Evolutionary conservation across 1,284 basidiomycete species (phyloP).

Genomic region (Testicularia cyperi): DNA sequence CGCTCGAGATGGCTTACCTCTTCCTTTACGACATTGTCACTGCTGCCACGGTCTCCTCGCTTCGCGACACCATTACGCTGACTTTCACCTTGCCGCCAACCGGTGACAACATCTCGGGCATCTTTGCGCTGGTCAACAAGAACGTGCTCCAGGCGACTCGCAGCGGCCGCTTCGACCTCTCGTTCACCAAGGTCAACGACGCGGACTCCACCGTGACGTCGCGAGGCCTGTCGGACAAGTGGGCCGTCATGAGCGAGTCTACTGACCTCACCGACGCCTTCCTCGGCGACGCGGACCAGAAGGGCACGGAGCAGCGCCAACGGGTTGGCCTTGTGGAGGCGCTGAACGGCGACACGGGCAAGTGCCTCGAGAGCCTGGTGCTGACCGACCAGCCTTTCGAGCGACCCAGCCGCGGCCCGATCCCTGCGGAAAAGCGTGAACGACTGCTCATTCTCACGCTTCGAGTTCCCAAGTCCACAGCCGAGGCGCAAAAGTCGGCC

Average conservation of each 20-base stretch:
- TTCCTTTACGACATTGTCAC: slow-evolving; percentile 33
- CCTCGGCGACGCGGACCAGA: slow-evolving; percentile 51
- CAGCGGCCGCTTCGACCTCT: slow-evolving; percentile 50
- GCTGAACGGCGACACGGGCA: slow-evolving; percentile 36
- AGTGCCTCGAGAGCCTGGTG: slow-evolving; percentile 49
- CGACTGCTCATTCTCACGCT: slow-evolving; percentile 49
- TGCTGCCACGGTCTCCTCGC: slow-evolving; percentile 29
- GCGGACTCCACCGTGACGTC: slow-evolving; percentile 30
- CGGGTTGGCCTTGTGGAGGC: slow-evolving; percentile 44
- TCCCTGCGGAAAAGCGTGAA: slow-evolving; percentile 33
- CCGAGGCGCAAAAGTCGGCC: slow-evolving; percentile 21
- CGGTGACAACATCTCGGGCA: slow-evolving; percentile 38
- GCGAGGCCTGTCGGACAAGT: slow-evolving; percentile 45
- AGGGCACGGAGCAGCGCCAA: slow-evolving; percentile 47
- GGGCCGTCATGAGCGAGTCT: slow-evolving; percentile 53
- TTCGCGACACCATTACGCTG: slow-evolving; percentile 44
- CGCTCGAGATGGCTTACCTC: slow-evolving; percentile 34
- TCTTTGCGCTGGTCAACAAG: slow-evolving; percentile 57
- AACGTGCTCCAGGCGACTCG: slow-evolving; percentile 38
- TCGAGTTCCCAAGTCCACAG: slow-evolving; percentile 30
- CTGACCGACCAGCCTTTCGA: slow-evolving; percentile 50
- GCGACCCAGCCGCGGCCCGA: slow-evolving; percentile 24
- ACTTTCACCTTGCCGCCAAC: slow-evolving; percentile 45
- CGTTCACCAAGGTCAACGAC: slow-evolving; percentile 52
- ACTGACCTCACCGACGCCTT: slow-evolving; percentile 51